Base-by-base conservation (phyloP, 1,139 yeast species). In the Taphrina sp. region DNA sequence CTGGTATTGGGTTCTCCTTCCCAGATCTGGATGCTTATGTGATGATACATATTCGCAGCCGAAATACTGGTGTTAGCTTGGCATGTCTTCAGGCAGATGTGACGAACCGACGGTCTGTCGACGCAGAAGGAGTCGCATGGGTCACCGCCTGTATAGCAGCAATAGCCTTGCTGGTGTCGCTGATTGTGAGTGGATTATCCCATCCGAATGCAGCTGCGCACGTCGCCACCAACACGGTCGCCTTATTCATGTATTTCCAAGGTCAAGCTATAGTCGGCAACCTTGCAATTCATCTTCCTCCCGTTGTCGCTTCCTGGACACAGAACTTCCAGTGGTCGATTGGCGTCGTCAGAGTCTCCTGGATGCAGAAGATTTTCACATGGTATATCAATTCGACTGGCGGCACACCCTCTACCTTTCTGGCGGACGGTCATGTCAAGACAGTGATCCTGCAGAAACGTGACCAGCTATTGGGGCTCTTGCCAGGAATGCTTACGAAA, bases 361-460 rank as follows among this genome's bases (percentile, higher is more conserved):
- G 90, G 66, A 85, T 92, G 80, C 98, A 92, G 70, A 70, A 75
- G 49, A 86, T 90, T 59, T 84, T 95, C 64, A 80, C 83, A 68
- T 92, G 98, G 98, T 92, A 92, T 71, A 82, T 92, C 58, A 95
- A 90, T 71, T 76, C 96, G n/a, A 92, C 98, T 0, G 96, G 96
- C 42, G 98, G 98, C 59, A 69, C 77, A 1, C 82, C 95, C 2
- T 83, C 96, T 2, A 84, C 85, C 58, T 79, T 88, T 8, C 57
- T 58, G 10, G 37, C 58, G 31, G 39, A 42, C 22, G 56, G 60
- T 24, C 64, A 67, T 2, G 69, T 73, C 22, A 67, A 77, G 65
- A 79, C 90, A 56, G 83, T 95, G 4, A 96, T 89, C 7, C 95
- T 89, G 68, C 85, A 83, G 60, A 52, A 45, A 61, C 53, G 43